Evolutionary conservation across 2,329 filamentous ascomycete species (phyloP).

Genomic region (Verticillium zaregamsianum): DNA sequence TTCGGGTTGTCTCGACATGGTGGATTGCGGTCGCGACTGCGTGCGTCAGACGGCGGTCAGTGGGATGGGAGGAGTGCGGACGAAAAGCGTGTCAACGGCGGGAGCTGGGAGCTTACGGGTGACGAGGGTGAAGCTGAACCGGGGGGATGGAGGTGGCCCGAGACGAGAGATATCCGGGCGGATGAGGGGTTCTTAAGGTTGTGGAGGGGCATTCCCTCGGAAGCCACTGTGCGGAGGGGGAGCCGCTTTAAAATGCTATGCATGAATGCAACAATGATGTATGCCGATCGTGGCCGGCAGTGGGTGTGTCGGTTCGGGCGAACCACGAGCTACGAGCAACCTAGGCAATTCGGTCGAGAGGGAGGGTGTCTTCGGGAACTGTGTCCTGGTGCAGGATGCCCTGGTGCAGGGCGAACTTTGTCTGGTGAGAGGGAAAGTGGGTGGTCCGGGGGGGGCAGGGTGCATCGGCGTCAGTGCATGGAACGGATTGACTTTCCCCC

Average conservation of each 20-base stretch:
- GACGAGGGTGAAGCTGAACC: not conserved
- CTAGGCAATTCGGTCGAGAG: not conserved
- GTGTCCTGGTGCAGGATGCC: not conserved
- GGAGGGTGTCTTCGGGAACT: not conserved
- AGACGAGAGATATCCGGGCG: constrained; percentile 15
- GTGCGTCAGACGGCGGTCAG: not conserved
- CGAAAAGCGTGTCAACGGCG: not conserved
- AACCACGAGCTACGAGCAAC: not conserved
- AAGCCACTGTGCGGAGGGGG: constrained; percentile 13
- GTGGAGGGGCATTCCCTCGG: constrained; percentile 14
- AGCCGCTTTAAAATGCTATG: constrained; percentile 13
- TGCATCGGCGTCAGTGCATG: not conserved
- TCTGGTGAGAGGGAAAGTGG: not conserved
- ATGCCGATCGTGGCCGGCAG: constrained; percentile 1
- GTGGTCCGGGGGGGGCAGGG: not conserved
- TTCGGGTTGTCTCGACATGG: constrained; percentile 58
- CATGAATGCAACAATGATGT: constrained; percentile 5
- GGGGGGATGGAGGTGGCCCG: constrained; percentile 8
- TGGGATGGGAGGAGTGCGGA: not conserved
- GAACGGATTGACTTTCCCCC: not conserved
- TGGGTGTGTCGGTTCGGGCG: not conserved
- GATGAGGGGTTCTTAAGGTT: constrained; percentile 16
- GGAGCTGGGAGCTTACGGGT: constrained; percentile 8
- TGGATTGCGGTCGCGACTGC: constrained; percentile 17
- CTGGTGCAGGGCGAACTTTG: not conserved